phyloP scores from a whole-genome alignment of 208 protist genomes.

The Wallacemonas sp. region DNA sequence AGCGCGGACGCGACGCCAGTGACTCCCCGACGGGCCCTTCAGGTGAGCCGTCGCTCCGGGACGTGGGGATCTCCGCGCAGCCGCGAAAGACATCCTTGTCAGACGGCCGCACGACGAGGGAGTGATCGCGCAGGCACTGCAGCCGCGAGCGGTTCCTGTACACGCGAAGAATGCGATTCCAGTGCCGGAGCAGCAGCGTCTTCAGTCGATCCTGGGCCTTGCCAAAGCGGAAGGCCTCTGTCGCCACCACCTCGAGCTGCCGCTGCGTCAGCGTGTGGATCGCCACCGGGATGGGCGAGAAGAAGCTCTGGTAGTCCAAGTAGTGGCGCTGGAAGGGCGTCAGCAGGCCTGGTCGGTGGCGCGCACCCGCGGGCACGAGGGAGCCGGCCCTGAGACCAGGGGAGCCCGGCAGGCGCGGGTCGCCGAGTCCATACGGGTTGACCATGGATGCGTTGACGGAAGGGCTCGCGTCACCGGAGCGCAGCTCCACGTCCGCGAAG shows the following conservation, averaged over 20 bases:
- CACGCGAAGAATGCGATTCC: constrained; percentile 32
- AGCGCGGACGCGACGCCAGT: neutral
- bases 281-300: constrained; percentile 48
- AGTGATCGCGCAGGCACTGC: constrained; percentile 18
- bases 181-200: constrained; percentile 63
- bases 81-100: constrained; percentile 20
- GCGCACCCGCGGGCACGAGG: neutral
- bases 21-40: neutral
- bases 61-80: constrained; percentile 7
- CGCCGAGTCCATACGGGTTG: neutral
- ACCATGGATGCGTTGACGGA: constrained; percentile 9
- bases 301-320: constrained; percentile 23
- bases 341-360: neutral
- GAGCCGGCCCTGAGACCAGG: neutral
- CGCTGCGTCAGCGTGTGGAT: constrained; percentile 65
- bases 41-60: neutral
- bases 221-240: constrained; percentile 60
- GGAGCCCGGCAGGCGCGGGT: too few relatives aligned
- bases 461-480: neutral
- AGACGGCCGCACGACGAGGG: neutral
- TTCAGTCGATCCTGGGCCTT: constrained; percentile 47
- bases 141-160: constrained; percentile 30
- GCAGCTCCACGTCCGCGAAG: constrained; percentile 9
- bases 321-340: constrained; percentile 21
- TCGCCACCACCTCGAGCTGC: constrained; percentile 57